Base-by-base conservation (phyloP, 2,329 filamentous ascomycete genomes). In the Lachnellula hyalina region DNA sequence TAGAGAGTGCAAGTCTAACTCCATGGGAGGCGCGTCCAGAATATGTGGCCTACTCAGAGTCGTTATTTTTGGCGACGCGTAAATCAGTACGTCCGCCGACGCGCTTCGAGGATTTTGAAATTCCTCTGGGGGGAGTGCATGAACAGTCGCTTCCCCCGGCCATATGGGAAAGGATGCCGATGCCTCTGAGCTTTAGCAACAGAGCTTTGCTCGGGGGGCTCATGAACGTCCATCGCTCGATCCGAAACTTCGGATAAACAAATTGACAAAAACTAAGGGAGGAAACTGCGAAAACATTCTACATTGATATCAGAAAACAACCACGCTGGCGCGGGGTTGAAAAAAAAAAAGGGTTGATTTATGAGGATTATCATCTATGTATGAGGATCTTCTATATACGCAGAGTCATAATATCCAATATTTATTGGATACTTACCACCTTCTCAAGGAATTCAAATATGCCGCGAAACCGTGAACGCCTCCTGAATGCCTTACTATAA, bases 391-490 rank as follows among this genome's bases (percentile, higher is more conserved):
- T 40, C n/a, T 40, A 40, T 17, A 5, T 40, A 40, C n/a, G 17
- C 15, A 17, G 5, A 40, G 9, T 7, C 1, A 17, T 5, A 7
- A 40, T 40, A 40, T 40, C 15, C 15, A 40, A n/a, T 17, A 40
- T 40, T n/a, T 17, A 40, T 40, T n/a, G 8, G 15, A 40, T 7
- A 17, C 14, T 6, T 5, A 40, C n/a, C 23, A 19, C 14, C 28
- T n/a, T n/a, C 3, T 3, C 15, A 12, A 28, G 5, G 14, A 21
- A 6, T 3, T 17, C 11, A 17, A n/a, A 17, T 51, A 42, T 44
- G 36, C 47, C 47, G 25, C 34, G 17, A 44, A 41, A 14, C 49
- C 38, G 35, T 34, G 25, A 51, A 51, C 49, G 38, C 49, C 49
- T 19, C 17, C 23, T 2, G 9, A 51, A 41, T 42, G 12, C 11